A percentile compares a stretch with the other conserved stretches of the same genome.
Evolutionary conservation across 2,329 filamentous ascomycete species (phyloP).

Genomic region (Fusarium dimerum): DNA sequence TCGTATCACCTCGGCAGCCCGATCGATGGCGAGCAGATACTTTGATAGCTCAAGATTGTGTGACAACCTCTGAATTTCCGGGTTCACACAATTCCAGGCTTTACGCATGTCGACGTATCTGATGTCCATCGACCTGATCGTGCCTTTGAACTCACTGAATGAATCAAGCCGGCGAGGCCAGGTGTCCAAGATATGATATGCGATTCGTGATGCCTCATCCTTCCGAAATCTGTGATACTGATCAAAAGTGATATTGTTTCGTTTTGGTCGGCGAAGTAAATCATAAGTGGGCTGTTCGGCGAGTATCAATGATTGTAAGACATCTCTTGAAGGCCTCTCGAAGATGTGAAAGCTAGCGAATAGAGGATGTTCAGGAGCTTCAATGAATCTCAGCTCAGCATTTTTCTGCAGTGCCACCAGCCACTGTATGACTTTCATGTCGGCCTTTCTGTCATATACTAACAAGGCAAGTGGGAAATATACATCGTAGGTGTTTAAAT

Average conservation of each 20-base stretch:
- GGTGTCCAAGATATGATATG: background rate
- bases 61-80: conserved; percentile 3
- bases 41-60: conserved; percentile 2
- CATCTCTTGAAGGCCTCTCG: background rate
- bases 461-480: conserved; percentile 11
- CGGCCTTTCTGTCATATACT: background rate
- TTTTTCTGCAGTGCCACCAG: conserved; percentile 10
- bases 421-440: conserved; percentile 7
- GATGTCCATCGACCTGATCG: background rate
- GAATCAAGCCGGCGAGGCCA: conserved; percentile 5
- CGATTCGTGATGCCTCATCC: background rate
- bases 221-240: background rate
- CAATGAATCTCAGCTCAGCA: background rate
- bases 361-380: background rate
- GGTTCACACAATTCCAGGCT: background rate
- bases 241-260: background rate
- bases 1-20: background rate
- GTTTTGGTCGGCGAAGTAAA: background rate
- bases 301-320: background rate
- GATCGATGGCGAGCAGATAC: background rate
- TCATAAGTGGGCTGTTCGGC: background rate
- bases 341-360: conserved; percentile 13
- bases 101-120: background rate
- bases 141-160: background rate
- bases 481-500: conserved; percentile 1